These are phyloP conservation scores for Inonotus obliquus DNA, from an alignment of 1,284 basidiomycete species.

Conservation along the genomic window DNA sequence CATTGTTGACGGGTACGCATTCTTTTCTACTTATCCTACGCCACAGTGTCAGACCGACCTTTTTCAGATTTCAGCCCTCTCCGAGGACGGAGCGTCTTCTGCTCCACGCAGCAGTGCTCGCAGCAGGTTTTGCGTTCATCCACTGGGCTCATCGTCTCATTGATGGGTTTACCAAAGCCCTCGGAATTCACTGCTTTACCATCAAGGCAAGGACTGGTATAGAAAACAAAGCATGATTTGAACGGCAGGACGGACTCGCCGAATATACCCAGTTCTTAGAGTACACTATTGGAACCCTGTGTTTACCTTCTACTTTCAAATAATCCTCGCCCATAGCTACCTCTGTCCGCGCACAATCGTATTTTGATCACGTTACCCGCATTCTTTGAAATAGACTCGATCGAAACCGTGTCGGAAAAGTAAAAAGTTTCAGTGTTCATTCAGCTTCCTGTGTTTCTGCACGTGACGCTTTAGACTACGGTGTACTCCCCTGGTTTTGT, in stretches of 20 bases:
- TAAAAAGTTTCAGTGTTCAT: too few species aligned
- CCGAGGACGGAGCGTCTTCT: slow-evolving; percentile 16
- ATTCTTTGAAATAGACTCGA: too few species aligned
- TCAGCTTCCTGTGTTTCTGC: too few species aligned
- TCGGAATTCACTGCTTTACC: slow-evolving; percentile 21
- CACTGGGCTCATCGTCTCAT: slow-evolving; percentile 20
- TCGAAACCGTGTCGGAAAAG: too few species aligned
- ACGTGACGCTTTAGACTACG: too few species aligned
- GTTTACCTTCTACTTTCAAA: too few species aligned
- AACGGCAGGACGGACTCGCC: background rate
- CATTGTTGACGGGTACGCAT: slow-evolving; percentile 8
- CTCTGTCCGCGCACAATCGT: too few species aligned
- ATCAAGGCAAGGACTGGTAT: slow-evolving; percentile 8
- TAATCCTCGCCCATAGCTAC: too few species aligned
- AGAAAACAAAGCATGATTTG: slow-evolving; percentile 5
- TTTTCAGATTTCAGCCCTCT: slow-evolving; percentile 1
- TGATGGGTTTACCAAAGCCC: slow-evolving; percentile 17
- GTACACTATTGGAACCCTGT: too few species aligned
- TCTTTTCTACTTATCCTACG: background rate
- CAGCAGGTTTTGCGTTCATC: slow-evolving; percentile 19
- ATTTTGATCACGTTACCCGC: too few species aligned
- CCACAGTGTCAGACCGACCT: background rate
- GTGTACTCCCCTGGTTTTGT: too few species aligned
- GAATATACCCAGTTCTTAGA: too few species aligned
- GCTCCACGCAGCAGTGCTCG: slow-evolving; percentile 16